Evolutionary conservation across 2,329 filamentous ascomycete genomes (phyloP).

Genomic region (Trichoderma simmonsii): DNA sequence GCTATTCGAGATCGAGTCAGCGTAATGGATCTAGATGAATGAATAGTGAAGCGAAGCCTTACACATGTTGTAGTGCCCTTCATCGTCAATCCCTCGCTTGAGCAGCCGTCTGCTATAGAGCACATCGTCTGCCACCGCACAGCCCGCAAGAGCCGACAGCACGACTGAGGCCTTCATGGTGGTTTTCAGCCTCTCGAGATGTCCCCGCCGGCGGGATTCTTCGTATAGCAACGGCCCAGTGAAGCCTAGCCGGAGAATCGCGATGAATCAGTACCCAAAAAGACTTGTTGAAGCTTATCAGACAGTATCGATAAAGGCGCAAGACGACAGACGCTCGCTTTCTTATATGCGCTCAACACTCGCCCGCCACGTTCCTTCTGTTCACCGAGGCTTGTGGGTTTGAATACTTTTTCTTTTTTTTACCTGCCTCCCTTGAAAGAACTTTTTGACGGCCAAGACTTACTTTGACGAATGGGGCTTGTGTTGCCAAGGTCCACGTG

Average conservation of each 20-base stretch:
- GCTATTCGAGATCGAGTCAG: slow-evolving; percentile 31
- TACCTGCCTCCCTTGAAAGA: background rate
- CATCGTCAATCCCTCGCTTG: slow-evolving; percentile 48
- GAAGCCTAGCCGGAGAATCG: background rate
- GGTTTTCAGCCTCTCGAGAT: background rate
- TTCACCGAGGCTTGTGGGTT: background rate
- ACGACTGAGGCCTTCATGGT: slow-evolving; percentile 23
- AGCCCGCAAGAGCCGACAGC: slow-evolving; percentile 28
- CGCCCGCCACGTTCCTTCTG: no score
- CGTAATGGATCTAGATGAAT: background rate
- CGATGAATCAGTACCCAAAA: background rate
- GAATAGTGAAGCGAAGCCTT: slow-evolving; percentile 19
- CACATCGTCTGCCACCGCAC: slow-evolving; percentile 40
- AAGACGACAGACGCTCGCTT: background rate
- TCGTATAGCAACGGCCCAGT: background rate
- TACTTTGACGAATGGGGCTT: slow-evolving; percentile 1
- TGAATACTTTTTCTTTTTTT: background rate
- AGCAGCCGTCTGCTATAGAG: slow-evolving; percentile 47
- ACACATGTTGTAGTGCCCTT: slow-evolving; percentile 54
- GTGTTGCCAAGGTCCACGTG: slow-evolving; percentile 9
- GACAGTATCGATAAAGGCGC: background rate
- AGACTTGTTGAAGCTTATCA: background rate
- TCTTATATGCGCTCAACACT: background rate
- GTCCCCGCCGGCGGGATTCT: no score
- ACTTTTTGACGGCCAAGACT: background rate